These are phyloP conservation scores for Xerocomus minutiporus DNA, from an alignment of 1,284 basidiomycete genomes.

Conservation along the genomic window DNA sequence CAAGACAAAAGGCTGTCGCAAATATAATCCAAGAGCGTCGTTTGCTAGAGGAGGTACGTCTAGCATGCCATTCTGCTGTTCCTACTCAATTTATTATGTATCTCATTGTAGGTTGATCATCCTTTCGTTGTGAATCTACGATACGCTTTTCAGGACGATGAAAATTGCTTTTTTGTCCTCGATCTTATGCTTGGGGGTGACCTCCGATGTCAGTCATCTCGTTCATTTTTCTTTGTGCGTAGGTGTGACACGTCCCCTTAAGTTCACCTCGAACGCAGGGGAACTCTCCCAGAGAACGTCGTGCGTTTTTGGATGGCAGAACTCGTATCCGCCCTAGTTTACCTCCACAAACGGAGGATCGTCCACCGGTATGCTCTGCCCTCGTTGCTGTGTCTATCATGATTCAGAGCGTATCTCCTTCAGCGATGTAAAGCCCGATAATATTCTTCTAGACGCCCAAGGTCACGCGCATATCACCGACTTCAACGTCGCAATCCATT, in stretches of 20 bases:
- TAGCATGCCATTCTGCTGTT: slow-evolving; percentile 17
- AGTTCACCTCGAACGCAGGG: slow-evolving; percentile 88
- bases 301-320: slow-evolving; percentile 92
- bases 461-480: slow-evolving; percentile 97
- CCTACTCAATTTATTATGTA: slow-evolving; percentile 17
- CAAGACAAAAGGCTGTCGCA: slow-evolving; percentile 88
- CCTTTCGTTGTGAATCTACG: slow-evolving; percentile 92
- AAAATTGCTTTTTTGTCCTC: slow-evolving; percentile 96
- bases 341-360: slow-evolving; percentile 88
- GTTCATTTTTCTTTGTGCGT: slow-evolving; percentile 1
- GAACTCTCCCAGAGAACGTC: slow-evolving; percentile 71
- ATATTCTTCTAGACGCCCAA: slow-evolving; percentile 86
- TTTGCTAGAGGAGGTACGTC: slow-evolving; percentile 78
- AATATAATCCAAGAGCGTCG: slow-evolving; percentile 93
- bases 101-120: slow-evolving; percentile 74
- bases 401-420: slow-evolving; percentile 27
- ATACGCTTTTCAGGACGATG: slow-evolving; percentile 97
- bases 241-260: slow-evolving; percentile 7
- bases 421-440: slow-evolving; percentile 96
- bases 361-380: slow-evolving; percentile 79
- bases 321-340: slow-evolving; percentile 79
- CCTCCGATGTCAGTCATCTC: slow-evolving; percentile 68
- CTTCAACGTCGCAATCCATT: slow-evolving; percentile 98
- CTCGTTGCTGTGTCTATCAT: slow-evolving; percentile 8
- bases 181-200: slow-evolving; percentile 97